Evolutionary conservation across 2,329 filamentous ascomycete species (phyloP), one percentile per base, ranked within the genome.

Genomic region (Zelopaecilomyces penicillatus): DNA sequence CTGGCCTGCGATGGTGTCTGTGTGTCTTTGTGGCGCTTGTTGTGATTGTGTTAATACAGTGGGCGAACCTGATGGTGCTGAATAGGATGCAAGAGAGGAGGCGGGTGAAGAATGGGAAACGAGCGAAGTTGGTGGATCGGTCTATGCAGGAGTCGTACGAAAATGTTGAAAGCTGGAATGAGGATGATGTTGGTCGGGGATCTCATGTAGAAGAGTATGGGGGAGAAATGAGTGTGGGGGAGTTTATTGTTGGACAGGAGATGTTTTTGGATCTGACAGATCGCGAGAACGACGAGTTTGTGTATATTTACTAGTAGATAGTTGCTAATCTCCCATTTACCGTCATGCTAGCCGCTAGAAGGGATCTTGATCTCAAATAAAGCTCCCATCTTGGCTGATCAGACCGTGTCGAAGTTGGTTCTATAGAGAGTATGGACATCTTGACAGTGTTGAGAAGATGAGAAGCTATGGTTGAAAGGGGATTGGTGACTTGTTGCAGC

Each of bases 271-370:
- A 85, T 61, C 52, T 83, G 51, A 83, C 81, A 1, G 82, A 85
- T 58, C 62, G 73, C 19, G 65, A 80, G 64, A 85, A 85, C 52
- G 79, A 85, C 46, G 80, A 85, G 54, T 85, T 85, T 62, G 71
- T 82, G 11, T 83, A 78, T 60, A 70, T 80, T 39, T 80, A 80
- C 53, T 79, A 59, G 42, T 10, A 29, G 19, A 19, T 19, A 19
- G 19, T 19, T 19, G 19, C 19, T 19, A 19, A 19, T 19, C 19
- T 19, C 3, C 19, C 19, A 19, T 3, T 19, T 3, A 3, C 3
- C 19, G 2, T 19, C 19, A 19, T 3, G 19, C 3, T 19, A 3
- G 19, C 19, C 19, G 19, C 3, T 19, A 19, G 19, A 19, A 19
- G 19, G 19, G 19, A 3, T 2, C 19, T 19, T 19, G 19, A 19